Conservation (phyloP, 2,329 filamentous ascomycete genomes). For the Penicillium palitans region DNA sequence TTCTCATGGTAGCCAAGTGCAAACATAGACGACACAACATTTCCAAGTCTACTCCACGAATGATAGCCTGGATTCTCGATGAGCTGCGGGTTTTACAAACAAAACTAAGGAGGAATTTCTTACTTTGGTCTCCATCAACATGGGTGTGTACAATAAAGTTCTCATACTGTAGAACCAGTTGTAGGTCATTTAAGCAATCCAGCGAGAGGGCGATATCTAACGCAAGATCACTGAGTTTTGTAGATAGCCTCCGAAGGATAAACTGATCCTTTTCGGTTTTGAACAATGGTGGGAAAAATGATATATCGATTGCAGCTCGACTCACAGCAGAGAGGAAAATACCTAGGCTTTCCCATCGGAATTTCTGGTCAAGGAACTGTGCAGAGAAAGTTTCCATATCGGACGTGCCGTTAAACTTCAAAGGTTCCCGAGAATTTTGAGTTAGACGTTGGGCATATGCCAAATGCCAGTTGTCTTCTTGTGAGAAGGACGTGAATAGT, state of each 20-base stretch:
- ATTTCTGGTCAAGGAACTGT: slow-evolving; percentile 29
- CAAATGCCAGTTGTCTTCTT: slow-evolving; percentile 28
- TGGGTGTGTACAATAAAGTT: slow-evolving; percentile 49
- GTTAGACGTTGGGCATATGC: slow-evolving; percentile 25
- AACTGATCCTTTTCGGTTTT: slow-evolving; percentile 30
- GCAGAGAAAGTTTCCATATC: slow-evolving; percentile 20
- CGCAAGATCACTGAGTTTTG: slow-evolving; percentile 36
- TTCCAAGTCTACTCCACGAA: slow-evolving; percentile 50
- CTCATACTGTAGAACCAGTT: slow-evolving; percentile 49
- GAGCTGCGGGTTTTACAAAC: background rate
- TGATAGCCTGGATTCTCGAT: slow-evolving; percentile 40
- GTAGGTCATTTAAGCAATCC: slow-evolving; percentile 46
- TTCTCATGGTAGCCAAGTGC: slow-evolving; percentile 51
- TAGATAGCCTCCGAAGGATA: slow-evolving; percentile 26
- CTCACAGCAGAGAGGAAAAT: slow-evolving; percentile 41
- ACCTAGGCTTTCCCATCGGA: slow-evolving; percentile 43
- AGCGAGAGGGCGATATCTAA: slow-evolving; percentile 39
- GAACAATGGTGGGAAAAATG: slow-evolving; percentile 33
- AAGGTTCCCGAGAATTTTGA: slow-evolving; percentile 22
- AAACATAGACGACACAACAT: slow-evolving; percentile 48
- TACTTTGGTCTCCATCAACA: slow-evolving; percentile 49
- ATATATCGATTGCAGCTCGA: slow-evolving; percentile 37
- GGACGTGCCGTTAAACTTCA: slow-evolving; percentile 14
- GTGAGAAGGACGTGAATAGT: slow-evolving; percentile 18
- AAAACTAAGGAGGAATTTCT: slow-evolving; percentile 9